Percentiles rank a stretch among this genome's conserved stretches.
These are phyloP conservation scores for Urtica urens DNA, from an alignment of 306 rosid species.

Conservation along the genomic window DNA sequence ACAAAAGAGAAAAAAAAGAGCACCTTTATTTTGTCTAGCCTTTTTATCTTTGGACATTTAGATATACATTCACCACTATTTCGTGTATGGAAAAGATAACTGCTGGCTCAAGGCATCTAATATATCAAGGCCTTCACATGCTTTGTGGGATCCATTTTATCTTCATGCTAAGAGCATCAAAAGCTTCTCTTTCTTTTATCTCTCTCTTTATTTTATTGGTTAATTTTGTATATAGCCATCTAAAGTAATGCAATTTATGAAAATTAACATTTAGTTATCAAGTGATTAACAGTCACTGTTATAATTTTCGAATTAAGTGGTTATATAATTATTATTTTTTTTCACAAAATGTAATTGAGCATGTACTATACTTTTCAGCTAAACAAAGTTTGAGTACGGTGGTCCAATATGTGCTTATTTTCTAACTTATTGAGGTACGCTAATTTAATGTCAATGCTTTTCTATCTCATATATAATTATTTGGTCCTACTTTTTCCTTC, in stretches of 20 bases:
- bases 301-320: too few species aligned
- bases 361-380: constrained; percentile 16
- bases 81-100: constrained; percentile 21
- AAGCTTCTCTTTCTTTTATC: constrained; percentile 21
- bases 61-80: constrained; percentile 22
- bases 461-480: too few species aligned
- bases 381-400: constrained; percentile 28
- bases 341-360: too few species aligned
- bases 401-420: too few species aligned
- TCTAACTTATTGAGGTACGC: too few species aligned
- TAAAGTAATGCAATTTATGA: too few species aligned
- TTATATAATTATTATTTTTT: too few species aligned
- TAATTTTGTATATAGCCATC: not conserved
- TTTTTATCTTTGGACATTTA: constrained; percentile 5
- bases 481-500: not conserved
- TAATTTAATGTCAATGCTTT: too few species aligned
- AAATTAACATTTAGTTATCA: too few species aligned
- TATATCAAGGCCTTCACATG: constrained; percentile 44
- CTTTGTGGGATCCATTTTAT: constrained; percentile 36
- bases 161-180: constrained; percentile 23
- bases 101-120: constrained; percentile 35
- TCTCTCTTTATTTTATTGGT: not conserved
- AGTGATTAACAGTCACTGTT: too few species aligned
- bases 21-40: constrained; percentile 4
- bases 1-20: constrained; percentile 8